Evolutionary conservation across 228 moss, liverwort and hornwort species (phyloP), one percentile per base, ranked within the genome.

Genomic region (Sphagnum fallax): DNA sequence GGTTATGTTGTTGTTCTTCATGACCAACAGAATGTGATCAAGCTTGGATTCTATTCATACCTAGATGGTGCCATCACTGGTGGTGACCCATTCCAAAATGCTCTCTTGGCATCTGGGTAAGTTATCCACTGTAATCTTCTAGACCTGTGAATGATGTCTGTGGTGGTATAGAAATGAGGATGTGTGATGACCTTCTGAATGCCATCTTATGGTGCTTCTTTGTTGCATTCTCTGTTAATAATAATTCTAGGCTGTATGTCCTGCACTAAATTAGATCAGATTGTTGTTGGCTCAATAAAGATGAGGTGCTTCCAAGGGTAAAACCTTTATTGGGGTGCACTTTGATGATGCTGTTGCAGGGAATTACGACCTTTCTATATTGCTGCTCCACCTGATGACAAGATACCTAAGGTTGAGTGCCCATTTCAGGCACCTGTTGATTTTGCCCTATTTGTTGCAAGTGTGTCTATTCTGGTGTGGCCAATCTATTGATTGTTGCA

Each of bases 61-160:
- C 87, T 97, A 48, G 97, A 93, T 80, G 93, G 93, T 72, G 85
- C 88, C 58, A 77, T 97, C 63, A 97, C 91, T 62, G 93, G 93
- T 71, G 76, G 72, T 57, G 79, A 86, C 49, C 85, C 93, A 63
- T 79, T 97, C 52, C 91, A 83, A 73, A 83, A 75, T 62, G 90
- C 83, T 53, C 80, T 79, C 61, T 68, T 97, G 47, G 77, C 91
- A 69, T 89, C 93, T 67, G 97, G 96, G 96, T 97, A 89, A 57
- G 64, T 55, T 32, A 32, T 32, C 32, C 32, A 3, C 32, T 32
- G 32, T 32, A 32, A 32, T 32, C 32, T 32, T 32, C 32, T 62
- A 4, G 16, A 62, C 61, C 5, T 16, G 47, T 16, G 47, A 16
- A 62, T 47, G 10, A 47, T 10, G 32, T 55, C 58, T 57, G 48